A percentile compares a stretch with the other conserved stretches of the same genome.
These are phyloP conservation scores for Ophiostoma novo-ulmi DNA, from an alignment of 2,329 filamentous ascomycete genomes.

Conservation along the genomic window DNA sequence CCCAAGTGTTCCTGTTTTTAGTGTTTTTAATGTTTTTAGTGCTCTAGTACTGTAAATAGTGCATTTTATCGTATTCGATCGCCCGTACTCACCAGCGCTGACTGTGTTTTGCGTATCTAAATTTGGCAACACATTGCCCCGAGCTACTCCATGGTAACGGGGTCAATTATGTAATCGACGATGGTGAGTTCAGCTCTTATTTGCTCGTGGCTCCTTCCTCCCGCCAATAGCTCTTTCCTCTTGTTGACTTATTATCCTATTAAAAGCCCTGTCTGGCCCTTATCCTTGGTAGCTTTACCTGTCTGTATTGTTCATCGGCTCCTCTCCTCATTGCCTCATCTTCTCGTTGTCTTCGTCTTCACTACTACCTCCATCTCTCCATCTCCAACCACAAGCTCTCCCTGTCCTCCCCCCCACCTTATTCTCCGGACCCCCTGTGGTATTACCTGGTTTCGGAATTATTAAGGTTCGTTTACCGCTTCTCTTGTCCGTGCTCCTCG, in stretches of 20 bases:
- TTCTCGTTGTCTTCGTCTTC: background rate
- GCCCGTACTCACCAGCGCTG: background rate
- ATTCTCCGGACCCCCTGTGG: background rate
- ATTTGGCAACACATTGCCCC: conserved; percentile 7
- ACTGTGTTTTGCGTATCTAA: conserved; percentile 7
- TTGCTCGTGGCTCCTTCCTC: background rate
- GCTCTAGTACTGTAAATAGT: background rate
- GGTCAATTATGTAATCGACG: background rate
- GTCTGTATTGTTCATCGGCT: background rate
- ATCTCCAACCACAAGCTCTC: background rate
- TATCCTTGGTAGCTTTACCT: background rate
- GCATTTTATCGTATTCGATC: conserved; percentile 4
- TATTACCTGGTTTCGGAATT: conserved; percentile 3
- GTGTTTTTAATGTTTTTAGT: background rate
- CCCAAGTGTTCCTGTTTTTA: conserved; percentile 1
- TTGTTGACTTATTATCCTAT: background rate
- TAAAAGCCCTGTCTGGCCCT: background rate
- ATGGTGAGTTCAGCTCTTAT: conserved; percentile 1
- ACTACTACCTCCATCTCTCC: background rate
- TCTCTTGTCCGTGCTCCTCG: background rate
- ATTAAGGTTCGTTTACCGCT: conserved; percentile 13
- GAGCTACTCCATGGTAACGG: background rate
- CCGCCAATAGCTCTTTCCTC: background rate
- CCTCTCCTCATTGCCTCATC: background rate
- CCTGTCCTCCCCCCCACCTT: background rate